Conservation (phyloP, 2,329 filamentous ascomycete species). For the Ceratocystis smalleyi region DNA sequence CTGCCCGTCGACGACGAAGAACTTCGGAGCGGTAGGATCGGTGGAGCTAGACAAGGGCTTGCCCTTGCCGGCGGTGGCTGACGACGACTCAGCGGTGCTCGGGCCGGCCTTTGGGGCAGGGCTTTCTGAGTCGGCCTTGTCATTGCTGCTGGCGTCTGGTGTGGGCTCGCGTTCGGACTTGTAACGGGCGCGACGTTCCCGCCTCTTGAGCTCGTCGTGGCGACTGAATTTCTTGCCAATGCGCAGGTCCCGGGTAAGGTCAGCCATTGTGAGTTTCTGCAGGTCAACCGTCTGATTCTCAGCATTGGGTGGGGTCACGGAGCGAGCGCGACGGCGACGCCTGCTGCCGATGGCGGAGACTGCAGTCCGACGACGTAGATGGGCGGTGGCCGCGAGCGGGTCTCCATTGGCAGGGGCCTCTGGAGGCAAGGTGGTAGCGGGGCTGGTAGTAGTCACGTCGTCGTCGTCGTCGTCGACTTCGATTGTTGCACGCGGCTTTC, state of each 20-base stretch:
- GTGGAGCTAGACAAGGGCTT: constrained; percentile 12
- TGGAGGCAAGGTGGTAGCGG: constrained; percentile 16
- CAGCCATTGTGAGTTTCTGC: constrained; percentile 53
- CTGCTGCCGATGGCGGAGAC: constrained; percentile 9
- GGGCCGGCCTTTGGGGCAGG: constrained; percentile 14
- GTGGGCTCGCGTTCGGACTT: constrained; percentile 14
- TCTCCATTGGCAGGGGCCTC: no score
- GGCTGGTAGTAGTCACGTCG: constrained; percentile 13
- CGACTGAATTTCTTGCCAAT: constrained; percentile 62
- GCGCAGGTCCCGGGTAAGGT: constrained; percentile 52
- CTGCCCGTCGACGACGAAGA: constrained; percentile 54
- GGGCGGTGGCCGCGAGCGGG: constrained; percentile 18
- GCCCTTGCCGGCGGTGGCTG: not conserved
- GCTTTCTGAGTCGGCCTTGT: not conserved
- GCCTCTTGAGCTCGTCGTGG: constrained; percentile 55
- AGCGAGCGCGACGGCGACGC: constrained; percentile 27
- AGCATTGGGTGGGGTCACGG: constrained; percentile 46
- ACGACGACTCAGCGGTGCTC: not conserved
- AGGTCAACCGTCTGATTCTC: constrained; percentile 49
- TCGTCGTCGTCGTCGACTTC: constrained; percentile 13
- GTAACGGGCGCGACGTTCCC: constrained; percentile 36
- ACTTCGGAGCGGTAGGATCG: constrained; percentile 33
- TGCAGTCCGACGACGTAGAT: not conserved
- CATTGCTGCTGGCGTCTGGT: constrained; percentile 27
- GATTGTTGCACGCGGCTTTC: constrained; percentile 22